These are phyloP conservation scores for Linnemannia schmuckeri DNA, from an alignment of 192 early-diverging fungal species.

Conservation along the genomic window DNA sequence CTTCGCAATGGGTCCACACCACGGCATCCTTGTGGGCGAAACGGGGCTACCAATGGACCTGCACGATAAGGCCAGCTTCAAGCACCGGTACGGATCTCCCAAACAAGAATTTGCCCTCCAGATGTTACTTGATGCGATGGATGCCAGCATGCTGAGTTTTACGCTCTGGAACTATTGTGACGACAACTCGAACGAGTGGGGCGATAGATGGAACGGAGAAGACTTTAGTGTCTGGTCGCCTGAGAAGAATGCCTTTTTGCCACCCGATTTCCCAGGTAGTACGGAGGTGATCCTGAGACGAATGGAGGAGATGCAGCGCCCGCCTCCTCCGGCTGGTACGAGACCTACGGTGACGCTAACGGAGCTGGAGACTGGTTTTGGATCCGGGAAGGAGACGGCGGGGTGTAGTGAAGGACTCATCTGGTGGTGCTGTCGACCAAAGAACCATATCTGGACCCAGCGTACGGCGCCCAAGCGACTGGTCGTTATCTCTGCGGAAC, in stretches of 20 bases:
- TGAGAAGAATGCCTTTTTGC: conserved; percentile 12
- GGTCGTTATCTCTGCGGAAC: conserved; percentile 31
- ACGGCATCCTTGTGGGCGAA: conserved; percentile 51
- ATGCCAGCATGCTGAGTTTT: conserved; percentile 59
- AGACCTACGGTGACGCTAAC: neutral
- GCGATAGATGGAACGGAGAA: conserved; percentile 70
- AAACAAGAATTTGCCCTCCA: conserved; percentile 63
- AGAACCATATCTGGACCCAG: conserved; percentile 36
- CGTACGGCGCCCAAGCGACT: conserved; percentile 30
- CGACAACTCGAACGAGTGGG: conserved; percentile 62
- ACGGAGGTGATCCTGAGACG: neutral
- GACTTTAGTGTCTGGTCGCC: conserved; percentile 64
- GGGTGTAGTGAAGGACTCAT: conserved; percentile 38
- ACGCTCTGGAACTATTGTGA: conserved; percentile 68
- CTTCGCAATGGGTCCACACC: conserved; percentile 13
- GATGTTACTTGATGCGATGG: conserved; percentile 62
- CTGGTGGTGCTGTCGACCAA: conserved; percentile 49
- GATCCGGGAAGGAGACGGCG: conserved; percentile 16
- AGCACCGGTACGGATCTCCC: conserved; percentile 38
- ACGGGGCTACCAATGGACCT: conserved; percentile 49
- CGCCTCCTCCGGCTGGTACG: neutral
- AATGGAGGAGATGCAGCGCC: neutral
- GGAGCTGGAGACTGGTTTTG: conserved; percentile 9
- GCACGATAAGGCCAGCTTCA: conserved; percentile 41
- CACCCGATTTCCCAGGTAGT: conserved; percentile 6